phyloP scores from a whole-genome alignment of 176 grass and related monocot genomes.

The Zoysia pacifica region DNA sequence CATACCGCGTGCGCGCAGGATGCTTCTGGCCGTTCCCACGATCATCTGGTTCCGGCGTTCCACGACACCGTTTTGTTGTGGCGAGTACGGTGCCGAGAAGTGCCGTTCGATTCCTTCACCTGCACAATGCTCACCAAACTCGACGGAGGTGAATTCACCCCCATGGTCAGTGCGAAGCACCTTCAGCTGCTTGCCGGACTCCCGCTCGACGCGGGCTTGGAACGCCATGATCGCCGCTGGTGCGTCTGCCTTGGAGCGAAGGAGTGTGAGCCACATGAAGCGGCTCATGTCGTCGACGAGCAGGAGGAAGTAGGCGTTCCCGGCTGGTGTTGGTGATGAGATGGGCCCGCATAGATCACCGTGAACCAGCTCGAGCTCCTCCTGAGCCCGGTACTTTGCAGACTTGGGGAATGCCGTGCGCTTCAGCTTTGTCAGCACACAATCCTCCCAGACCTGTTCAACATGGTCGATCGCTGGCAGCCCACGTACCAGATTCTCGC shows the following conservation, averaged over 20 bases:
- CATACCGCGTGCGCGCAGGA: not conserved
- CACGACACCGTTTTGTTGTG: not conserved
- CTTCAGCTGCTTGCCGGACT: not conserved
- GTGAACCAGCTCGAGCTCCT: not conserved
- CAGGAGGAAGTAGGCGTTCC: no score
- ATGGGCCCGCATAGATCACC: not conserved
- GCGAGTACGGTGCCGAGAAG: not conserved
- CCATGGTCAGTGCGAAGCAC: not conserved
- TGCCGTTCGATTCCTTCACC: not conserved
- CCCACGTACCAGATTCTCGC: not conserved
- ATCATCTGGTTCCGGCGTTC: not conserved
- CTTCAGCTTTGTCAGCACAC: not conserved
- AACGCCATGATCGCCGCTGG: not conserved
- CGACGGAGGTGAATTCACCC: not conserved
- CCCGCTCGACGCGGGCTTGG: not conserved
- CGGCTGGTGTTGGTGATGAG: no score
- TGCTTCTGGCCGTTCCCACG: not conserved
- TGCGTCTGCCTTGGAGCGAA: not conserved
- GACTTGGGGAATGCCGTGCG: not conserved
- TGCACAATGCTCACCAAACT: not conserved
- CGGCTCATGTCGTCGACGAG: no score
- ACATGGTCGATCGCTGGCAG: not conserved
- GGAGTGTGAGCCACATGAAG: not conserved
- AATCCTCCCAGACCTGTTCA: not conserved
- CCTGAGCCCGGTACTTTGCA: not conserved